Base-by-base conservation (phyloP, 176 grass and related monocot species). In the Oropetium thomaeum region DNA sequence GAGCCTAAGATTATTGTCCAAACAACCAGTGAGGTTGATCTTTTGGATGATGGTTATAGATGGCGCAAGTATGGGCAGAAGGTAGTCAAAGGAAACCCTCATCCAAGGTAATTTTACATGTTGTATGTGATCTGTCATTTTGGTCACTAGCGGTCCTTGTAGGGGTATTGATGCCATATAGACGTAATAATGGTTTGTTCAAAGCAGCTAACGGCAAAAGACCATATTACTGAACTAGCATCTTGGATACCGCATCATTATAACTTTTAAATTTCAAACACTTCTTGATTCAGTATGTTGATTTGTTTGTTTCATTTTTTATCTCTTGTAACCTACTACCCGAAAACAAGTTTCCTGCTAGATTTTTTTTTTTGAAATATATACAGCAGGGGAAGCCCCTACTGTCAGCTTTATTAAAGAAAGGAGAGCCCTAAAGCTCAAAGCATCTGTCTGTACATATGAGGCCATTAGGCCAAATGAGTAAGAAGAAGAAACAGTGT, bases 61-160 rank as follows among this genome's bases (percentile, higher is more conserved):
- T 98, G 95, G 95, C 95, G 89, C 71, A 94, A 94, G 75, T 94
- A 98, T 78, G 89, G 96, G 38, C 91, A 98, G 82, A 98, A 98
- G 79, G 96, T 92, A 27, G 91, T 95, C 15, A 98, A 98, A 90
- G 96, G 96, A 82, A 98, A 98, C 63, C 89, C 89, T 87, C 81
- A 99, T 77, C 96, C 94, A 85, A 92, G 94, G 94, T 93, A 84
- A 47, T 47, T 51, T 58, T 55, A 69, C 6, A 12, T 81, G 22
- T 44, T 1, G 35, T 19, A 31, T 67, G 9, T 71, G 25, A 28
- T 73, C 67, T 53, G 2, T 30, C 27, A 10, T 58, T 83, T 73
- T 62, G 4, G 14, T 55, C 20, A 22, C n/a, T 1, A 2, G 1
- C 64, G 4, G 13, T 49, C 7, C 11, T 12, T 64, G 23, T 79